phyloP scores from a whole-genome alignment of 164 flowering plant species.

The Taxillus chinensis region DNA sequence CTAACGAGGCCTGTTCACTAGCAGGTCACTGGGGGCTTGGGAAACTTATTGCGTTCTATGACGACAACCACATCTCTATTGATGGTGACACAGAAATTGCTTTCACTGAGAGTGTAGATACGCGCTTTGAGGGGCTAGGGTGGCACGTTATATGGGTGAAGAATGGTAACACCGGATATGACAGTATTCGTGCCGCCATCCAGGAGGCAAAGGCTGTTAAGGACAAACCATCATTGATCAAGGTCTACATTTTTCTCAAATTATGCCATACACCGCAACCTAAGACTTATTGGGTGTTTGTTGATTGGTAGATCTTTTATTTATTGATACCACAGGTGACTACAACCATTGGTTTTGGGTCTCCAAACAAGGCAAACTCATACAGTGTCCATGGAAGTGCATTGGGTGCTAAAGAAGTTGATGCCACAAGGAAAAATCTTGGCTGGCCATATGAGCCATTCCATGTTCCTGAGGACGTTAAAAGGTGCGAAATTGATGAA shows the following conservation, averaged over 20 bases:
- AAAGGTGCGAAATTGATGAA: constrained; percentile 31
- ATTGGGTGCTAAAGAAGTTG: constrained; percentile 91
- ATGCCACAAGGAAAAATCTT: constrained; percentile 91
- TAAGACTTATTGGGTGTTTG: background rate
- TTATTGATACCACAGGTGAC: constrained; percentile 48
- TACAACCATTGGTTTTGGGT: constrained; percentile 95
- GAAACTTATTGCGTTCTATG: constrained; percentile 89
- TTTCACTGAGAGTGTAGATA: constrained; percentile 81
- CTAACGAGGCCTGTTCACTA: constrained; percentile 92
- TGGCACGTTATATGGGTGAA: constrained; percentile 99
- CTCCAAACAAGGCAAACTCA: constrained; percentile 94
- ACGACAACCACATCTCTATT: constrained; percentile 94
- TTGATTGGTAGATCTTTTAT: background rate
- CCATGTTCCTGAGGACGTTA: constrained; percentile 94
- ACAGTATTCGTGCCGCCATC: constrained; percentile 95
- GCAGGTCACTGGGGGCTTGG: constrained; percentile 99
- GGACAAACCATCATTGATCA: constrained; percentile 91
- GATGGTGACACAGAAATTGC: constrained; percentile 96
- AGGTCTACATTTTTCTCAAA: constrained; percentile 31
- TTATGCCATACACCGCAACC: no score
- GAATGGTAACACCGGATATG: constrained; percentile 93
- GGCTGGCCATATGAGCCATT: constrained; percentile 91
- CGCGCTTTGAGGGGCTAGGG: constrained; percentile 90
- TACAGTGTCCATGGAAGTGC: constrained; percentile 95
- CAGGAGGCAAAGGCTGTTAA: constrained; percentile 86